Conservation (phyloP, 1,284 basidiomycete species). For the Heliocybe sulcata region DNA sequence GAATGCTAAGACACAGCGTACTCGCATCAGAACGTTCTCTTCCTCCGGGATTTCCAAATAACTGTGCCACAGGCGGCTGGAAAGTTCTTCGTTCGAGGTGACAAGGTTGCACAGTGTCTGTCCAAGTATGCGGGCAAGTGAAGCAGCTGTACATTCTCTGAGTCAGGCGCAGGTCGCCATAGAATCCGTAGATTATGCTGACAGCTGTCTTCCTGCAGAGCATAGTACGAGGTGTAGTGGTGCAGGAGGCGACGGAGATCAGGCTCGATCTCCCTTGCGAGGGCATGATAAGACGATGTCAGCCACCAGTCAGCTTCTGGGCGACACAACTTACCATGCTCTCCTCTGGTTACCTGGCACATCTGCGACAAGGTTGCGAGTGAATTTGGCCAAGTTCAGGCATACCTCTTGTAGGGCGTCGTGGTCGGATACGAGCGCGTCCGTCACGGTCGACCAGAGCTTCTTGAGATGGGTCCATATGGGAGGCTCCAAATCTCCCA, state of each 20-base stretch:
- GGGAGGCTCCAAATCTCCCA: neutral
- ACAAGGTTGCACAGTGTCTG: slow-evolving; percentile 72
- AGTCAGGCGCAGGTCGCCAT: neutral
- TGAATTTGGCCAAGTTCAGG: slow-evolving; percentile 58
- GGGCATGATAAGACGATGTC: slow-evolving; percentile 2
- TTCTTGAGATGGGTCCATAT: slow-evolving; percentile 43
- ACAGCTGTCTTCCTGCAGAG: slow-evolving; percentile 49
- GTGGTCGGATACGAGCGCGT: slow-evolving; percentile 33
- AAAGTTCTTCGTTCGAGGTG: slow-evolving; percentile 55
- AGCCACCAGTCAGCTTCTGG: slow-evolving; percentile 3
- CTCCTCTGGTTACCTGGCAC: slow-evolving; percentile 55
- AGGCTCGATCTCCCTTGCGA: slow-evolving; percentile 51
- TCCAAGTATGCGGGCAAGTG: slow-evolving; percentile 49
- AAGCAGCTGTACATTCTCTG: slow-evolving; percentile 34
- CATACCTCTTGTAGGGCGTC: slow-evolving; percentile 25
- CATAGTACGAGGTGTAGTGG: slow-evolving; percentile 64
- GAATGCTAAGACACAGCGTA: slow-evolving; percentile 5
- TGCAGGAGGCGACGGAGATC: slow-evolving; percentile 52
- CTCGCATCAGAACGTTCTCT: slow-evolving; percentile 69
- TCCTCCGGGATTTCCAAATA: slow-evolving; percentile 67
- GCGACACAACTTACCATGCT: slow-evolving; percentile 48
- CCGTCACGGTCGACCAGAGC: slow-evolving; percentile 49
- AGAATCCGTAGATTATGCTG: slow-evolving; percentile 4
- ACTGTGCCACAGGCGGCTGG: slow-evolving; percentile 49
- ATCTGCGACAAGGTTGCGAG: slow-evolving; percentile 69